phyloP scores from a whole-genome alignment of 108 stramenopile species.

The Pseudonitzschia pungens region DNA sequence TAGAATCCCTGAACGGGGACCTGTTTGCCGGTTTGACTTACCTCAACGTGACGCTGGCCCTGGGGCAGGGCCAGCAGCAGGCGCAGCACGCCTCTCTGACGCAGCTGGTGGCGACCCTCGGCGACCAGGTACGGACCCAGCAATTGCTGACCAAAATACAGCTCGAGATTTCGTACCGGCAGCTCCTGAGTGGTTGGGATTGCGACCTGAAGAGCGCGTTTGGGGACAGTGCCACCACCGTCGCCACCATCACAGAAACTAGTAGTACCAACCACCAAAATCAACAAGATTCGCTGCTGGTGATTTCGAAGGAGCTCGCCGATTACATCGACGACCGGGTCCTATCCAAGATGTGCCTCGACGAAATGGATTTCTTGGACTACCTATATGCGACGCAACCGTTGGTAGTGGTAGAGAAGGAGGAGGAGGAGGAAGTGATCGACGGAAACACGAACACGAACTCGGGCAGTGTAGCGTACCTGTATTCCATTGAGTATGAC shows the following conservation, averaged over 20 bases:
- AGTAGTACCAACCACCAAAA: no score
- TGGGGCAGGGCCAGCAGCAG: no score
- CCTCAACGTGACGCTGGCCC: constrained; percentile 23
- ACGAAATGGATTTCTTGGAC: constrained; percentile 26
- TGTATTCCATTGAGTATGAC: background rate
- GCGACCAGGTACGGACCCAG: constrained; percentile 29
- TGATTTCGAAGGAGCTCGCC: constrained; percentile 11
- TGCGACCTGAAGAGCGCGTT: constrained; percentile 39
- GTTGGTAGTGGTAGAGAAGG: background rate
- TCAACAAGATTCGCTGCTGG: constrained; percentile 9
- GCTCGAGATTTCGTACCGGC: constrained; percentile 34
- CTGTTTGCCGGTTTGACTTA: constrained; percentile 28
- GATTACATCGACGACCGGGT: constrained; percentile 40
- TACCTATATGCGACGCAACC: background rate
- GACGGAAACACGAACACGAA: constrained; percentile 3
- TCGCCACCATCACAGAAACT: no score
- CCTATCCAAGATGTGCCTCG: constrained; percentile 39
- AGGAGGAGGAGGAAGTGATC: no score
- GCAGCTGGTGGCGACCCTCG: constrained; percentile 15
- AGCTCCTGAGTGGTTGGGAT: constrained; percentile 35
- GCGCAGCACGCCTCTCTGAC: background rate
- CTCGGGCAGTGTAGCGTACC: background rate
- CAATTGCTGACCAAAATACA: constrained; percentile 11
- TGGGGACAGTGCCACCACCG: no score
- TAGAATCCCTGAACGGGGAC: constrained; percentile 28